Percentiles rank a stretch among this genome's conserved stretches.
phyloP scores from a whole-genome alignment of 2,329 filamentous ascomycete species.

The Ophiocordyceps camponoti-saundersi region DNA sequence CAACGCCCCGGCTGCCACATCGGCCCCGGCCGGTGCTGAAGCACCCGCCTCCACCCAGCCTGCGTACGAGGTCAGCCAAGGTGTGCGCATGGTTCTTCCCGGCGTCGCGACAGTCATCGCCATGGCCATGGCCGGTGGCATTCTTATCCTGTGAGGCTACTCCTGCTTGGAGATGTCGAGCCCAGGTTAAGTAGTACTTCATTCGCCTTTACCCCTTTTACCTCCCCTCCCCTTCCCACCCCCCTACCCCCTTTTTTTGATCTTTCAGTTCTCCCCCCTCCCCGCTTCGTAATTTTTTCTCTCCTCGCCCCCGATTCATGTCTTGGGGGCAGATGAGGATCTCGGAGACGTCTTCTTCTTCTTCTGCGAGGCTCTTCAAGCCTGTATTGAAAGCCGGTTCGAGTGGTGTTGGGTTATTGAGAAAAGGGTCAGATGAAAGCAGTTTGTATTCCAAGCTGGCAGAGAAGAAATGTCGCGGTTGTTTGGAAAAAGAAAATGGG shows the following conservation, averaged over 20 bases:
- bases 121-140: not conserved
- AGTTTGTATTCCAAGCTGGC: too few relatives aligned
- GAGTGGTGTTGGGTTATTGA: too few relatives aligned
- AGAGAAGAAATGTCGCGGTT: too few relatives aligned
- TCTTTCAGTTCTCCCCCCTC: too few relatives aligned
- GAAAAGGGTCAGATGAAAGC: too few relatives aligned
- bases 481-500: too few relatives aligned
- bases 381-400: too few relatives aligned
- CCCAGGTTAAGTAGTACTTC: not conserved
- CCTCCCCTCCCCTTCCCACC: not conserved
- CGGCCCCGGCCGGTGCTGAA: not conserved
- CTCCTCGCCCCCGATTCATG: too few relatives aligned
- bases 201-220: not conserved
- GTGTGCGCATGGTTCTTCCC: not conserved
- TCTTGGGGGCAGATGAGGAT: too few relatives aligned
- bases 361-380: too few relatives aligned
- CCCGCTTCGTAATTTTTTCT: too few relatives aligned
- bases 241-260: not conserved
- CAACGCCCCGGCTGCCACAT: not conserved
- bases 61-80: not conserved
- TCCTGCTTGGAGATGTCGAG: not conserved
- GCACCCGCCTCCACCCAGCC: not conserved
- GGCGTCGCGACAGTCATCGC: not conserved
- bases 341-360: too few relatives aligned
- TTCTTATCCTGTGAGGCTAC: not conserved